These are phyloP conservation scores for Paramecium octaurelia DNA, from an alignment of 73 alveolate genomes.

Conservation along the genomic window DNA sequence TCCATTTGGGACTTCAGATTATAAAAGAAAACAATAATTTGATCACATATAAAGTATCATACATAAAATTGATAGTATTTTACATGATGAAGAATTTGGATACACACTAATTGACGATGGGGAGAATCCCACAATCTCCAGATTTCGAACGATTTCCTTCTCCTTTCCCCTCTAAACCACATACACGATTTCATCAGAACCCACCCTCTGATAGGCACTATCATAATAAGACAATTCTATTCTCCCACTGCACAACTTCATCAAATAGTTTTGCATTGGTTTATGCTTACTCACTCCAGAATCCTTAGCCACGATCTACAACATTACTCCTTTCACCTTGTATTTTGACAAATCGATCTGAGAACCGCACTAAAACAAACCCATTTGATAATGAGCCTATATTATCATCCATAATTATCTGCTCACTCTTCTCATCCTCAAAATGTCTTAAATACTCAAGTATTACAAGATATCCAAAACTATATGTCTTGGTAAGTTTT, in stretches of 20 bases:
- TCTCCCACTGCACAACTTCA: not conserved
- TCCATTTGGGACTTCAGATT: not conserved
- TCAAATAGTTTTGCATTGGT: not conserved
- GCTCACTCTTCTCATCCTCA: not conserved
- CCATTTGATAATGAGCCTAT: not conserved
- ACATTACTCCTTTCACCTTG: not conserved
- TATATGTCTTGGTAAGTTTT: not conserved
- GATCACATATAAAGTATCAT: not conserved
- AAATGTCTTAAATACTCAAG: not conserved
- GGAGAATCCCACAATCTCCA: not conserved
- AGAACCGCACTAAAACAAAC: not conserved
- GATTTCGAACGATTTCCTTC: not conserved
- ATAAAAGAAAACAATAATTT: not conserved
- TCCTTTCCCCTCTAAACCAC: not conserved
- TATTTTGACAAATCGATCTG: not conserved
- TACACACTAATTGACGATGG: not conserved
- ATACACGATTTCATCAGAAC: not conserved
- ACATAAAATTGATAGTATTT: not conserved
- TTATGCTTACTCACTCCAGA: not conserved
- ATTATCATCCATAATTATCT: not conserved
- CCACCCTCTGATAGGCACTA: not conserved
- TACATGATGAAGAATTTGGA: not conserved
- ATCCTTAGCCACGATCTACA: not conserved
- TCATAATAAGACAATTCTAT: not conserved
- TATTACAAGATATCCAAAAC: not conserved